A percentile compares a stretch with the other conserved stretches of the same genome.
phyloP scores from a whole-genome alignment of 176 grass and related monocot species.

The Musa schizocarpa region DNA sequence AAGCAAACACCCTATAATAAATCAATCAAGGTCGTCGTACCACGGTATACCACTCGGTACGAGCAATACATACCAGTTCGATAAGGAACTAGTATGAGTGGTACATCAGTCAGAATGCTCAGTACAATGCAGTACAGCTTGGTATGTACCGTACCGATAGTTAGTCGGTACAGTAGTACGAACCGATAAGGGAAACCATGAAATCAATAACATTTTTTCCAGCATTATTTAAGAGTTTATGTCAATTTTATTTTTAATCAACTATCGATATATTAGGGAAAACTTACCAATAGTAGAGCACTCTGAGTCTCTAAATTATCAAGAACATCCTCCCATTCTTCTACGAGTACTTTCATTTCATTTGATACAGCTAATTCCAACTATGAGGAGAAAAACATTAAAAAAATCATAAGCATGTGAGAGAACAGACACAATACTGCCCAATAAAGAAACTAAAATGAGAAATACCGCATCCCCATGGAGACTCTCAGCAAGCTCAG shows the following conservation, averaged over 20 bases:
- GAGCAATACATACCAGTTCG: no score
- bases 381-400: slow-evolving; percentile 32
- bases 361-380: slow-evolving; percentile 66
- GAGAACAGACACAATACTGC: slow-evolving; percentile 6
- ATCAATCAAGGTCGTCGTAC: no score
- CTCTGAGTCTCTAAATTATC: slow-evolving; percentile 74
- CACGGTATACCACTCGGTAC: no score
- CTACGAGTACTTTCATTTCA: slow-evolving; percentile 74
- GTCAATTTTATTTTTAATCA: background rate
- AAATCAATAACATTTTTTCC: background rate
- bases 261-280: background rate
- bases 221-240: background rate
- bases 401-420: slow-evolving; percentile 9
- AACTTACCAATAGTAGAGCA: slow-evolving; percentile 67
- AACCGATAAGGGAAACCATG: no score
- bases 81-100: no score
- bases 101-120: no score
- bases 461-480: slow-evolving; percentile 61
- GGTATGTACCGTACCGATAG: no score
- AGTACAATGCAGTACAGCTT: no score
- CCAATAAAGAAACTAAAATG: slow-evolving; percentile 9
- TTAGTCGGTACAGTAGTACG: no score
- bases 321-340: slow-evolving; percentile 69
- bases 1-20: no score
- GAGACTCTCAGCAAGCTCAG: slow-evolving; percentile 73